Evolutionary conservation across 331 rosid genomes (phyloP), one percentile per base, ranked within the genome.

Genomic region (Malus hybrid): DNA sequence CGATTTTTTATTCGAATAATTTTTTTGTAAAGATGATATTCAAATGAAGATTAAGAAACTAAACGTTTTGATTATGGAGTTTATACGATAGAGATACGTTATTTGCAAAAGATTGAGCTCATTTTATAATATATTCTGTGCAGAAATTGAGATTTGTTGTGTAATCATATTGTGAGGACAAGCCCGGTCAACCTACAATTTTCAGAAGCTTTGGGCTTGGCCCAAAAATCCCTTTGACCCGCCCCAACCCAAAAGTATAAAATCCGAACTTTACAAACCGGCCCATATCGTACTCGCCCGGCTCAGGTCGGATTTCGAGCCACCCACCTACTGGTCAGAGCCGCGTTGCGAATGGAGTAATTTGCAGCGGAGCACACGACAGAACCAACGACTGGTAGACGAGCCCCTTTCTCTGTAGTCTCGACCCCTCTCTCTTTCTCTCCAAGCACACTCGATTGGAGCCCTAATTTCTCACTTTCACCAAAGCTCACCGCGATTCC

Each of bases 321-420:
- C 67, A 44, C 76, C 72, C 65, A 70, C 80, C 88, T 79, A 85
- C 88, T 64, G 60, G 88, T 85, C 88, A 81, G 26, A 72, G 66
- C 26, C 66, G 61, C 76, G 65, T 32, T 70, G 33, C 64, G 34
- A 20, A 29, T 63, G 67, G 67, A 15, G 67, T 70, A 70, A 30
- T 30, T 5, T 53, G 48, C 77, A 30, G 44, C 46, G n/a, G 29
- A 57, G 32, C 28, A 7, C 15, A 7, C 22, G 36, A 32, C 46
- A 64, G 22, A 16, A 4, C 77, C 78, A 34, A 64, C 61, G 84
- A 82, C 86, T 77, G 80, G 78, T 71, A 53, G 84, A 28, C 68
- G 71, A 76, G 6, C 13, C 5, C 6, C 10, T 5, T 0, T 22
- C 9, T 16, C 80, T 24, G 68, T 46, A 36, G 42, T 7, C 3